These are phyloP conservation scores for Aureobasidium sp. DNA, from an alignment of 2,329 filamentous ascomycete species.

Conservation along the genomic window DNA sequence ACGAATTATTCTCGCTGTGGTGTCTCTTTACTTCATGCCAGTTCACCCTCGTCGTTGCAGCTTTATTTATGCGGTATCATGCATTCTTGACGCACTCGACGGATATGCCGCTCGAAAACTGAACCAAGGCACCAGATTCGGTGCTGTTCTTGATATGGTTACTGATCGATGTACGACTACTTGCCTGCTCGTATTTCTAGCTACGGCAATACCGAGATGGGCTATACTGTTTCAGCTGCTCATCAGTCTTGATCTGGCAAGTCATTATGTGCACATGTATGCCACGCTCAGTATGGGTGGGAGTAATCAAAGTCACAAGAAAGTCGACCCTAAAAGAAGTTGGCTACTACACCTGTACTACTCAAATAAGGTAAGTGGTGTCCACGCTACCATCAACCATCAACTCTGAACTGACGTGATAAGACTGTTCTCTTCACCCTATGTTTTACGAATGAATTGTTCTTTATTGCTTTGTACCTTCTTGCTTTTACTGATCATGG, in stretches of 20 bases:
- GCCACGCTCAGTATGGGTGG: conserved; percentile 84
- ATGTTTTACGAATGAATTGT: conserved; percentile 85
- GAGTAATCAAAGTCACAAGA: conserved; percentile 77
- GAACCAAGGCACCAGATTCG: conserved; percentile 89
- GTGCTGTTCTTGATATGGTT: conserved; percentile 95
- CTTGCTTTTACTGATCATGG: conserved; percentile 66
- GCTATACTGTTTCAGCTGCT: conserved; percentile 87
- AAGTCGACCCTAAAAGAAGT: conserved; percentile 78
- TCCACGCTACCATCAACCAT: not conserved
- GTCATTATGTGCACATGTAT: conserved; percentile 99
- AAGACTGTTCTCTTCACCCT: conserved; percentile 85
- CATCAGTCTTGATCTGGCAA: conserved; percentile 86
- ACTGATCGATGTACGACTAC: conserved; percentile 97
- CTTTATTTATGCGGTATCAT: conserved; percentile 83
- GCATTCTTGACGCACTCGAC: conserved; percentile 88
- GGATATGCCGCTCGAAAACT: conserved; percentile 79
- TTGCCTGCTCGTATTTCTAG: conserved; percentile 87
- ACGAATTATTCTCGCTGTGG: conserved; percentile 58
- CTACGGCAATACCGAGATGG: conserved; percentile 88
- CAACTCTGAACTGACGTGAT: not conserved
- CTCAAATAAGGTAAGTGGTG: conserved; percentile 72
- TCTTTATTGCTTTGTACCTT: conserved; percentile 96
- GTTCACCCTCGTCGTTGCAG: conserved; percentile 92
- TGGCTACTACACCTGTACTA: conserved; percentile 92
- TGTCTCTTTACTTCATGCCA: conserved; percentile 97